Percentiles rank a stretch among this genome's conserved stretches.
Conservation (phyloP, 169 alveolate genomes). For the Plasmodium knowlesi region DNA sequence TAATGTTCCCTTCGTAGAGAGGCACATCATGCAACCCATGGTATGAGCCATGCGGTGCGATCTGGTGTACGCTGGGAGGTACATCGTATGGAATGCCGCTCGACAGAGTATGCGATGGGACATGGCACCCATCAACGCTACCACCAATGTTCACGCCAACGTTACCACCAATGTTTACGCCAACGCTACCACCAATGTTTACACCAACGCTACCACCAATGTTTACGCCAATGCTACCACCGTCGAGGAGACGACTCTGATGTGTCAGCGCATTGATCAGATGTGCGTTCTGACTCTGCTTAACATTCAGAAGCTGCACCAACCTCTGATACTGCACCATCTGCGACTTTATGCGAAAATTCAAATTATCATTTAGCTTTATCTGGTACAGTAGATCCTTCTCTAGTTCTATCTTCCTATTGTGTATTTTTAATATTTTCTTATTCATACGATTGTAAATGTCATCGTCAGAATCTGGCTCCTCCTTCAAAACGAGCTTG, state of each 20-base stretch:
- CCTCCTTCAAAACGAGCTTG: constrained; percentile 32
- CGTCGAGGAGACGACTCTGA: neutral
- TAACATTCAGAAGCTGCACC: constrained; percentile 15
- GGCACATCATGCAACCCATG: neutral
- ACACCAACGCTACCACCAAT: no score
- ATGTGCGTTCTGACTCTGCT: constrained; percentile 39
- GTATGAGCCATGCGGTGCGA: neutral
- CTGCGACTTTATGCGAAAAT: constrained; percentile 36
- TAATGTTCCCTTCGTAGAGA: neutral
- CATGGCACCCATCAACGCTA: neutral
- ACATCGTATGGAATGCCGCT: neutral
- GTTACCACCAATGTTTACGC: no score
- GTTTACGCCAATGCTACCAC: neutral
- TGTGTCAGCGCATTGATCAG: neutral
- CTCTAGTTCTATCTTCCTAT: constrained; percentile 48
- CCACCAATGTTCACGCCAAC: neutral
- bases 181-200: no score
- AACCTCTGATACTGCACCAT: constrained; percentile 44
- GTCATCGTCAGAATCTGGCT: constrained; percentile 19
- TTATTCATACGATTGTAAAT: constrained; percentile 45
- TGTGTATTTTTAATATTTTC: constrained; percentile 16
- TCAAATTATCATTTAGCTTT: constrained; percentile 49
- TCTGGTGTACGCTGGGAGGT: neutral
- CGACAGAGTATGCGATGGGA: neutral
- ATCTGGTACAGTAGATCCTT: constrained; percentile 48